A percentile compares a stretch with the other conserved stretches of the same genome.
Conservation (phyloP, 495 filamentous ascomycete genomes). For the Penicillium mononematosum region DNA sequence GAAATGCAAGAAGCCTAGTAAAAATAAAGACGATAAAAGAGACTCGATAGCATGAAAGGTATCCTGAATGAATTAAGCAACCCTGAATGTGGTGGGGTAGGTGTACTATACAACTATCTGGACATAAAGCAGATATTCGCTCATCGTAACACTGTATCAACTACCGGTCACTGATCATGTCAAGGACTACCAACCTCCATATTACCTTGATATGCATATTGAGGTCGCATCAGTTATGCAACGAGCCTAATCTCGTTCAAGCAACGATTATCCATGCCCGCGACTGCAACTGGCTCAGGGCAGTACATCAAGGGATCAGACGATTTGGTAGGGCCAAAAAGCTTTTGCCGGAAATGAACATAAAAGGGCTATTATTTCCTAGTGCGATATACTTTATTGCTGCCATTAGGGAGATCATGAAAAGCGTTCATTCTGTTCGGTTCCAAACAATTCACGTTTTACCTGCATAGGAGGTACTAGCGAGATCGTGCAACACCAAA, state of each 20-base stretch:
- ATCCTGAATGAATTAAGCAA: neutral
- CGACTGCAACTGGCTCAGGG: neutral
- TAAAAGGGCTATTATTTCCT: neutral
- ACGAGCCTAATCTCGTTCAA: neutral
- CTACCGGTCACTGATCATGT: neutral
- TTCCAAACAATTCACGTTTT: neutral
- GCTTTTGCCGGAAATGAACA: neutral
- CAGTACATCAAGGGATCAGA: neutral
- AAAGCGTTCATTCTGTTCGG: neutral
- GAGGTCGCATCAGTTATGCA: neutral
- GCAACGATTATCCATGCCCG: neutral
- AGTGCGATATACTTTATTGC: neutral
- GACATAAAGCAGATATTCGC: too few relatives aligned
- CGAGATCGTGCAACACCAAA: neutral
- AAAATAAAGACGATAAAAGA: neutral
- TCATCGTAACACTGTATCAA: neutral
- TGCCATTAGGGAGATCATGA: too few relatives aligned
- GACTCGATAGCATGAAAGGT: neutral
- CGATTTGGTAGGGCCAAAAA: neutral
- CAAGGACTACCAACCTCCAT: neutral
- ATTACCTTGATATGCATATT: neutral
- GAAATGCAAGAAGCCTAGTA: neutral
- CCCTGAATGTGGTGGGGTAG: neutral
- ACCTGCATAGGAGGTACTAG: neutral
- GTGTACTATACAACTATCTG: too few relatives aligned